A percentile compares a stretch with the other conserved stretches of the same genome.
These are phyloP conservation scores for Sphagnum magellanicum DNA, from an alignment of 228 moss, liverwort and hornwort species.

Conservation along the genomic window DNA sequence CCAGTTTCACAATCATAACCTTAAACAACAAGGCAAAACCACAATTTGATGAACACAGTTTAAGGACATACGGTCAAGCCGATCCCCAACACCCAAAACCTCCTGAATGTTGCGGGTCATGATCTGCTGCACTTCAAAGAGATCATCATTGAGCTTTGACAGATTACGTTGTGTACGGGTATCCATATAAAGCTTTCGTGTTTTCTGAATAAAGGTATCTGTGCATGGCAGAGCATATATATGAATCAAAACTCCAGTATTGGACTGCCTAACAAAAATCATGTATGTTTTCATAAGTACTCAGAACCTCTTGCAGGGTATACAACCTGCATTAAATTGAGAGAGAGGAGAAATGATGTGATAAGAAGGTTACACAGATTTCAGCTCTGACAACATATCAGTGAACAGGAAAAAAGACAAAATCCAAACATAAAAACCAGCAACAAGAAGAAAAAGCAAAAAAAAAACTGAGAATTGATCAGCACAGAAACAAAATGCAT, in stretches of 20 bases:
- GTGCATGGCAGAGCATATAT: slow-evolving; percentile 7
- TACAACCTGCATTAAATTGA: not conserved
- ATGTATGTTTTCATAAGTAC: not conserved
- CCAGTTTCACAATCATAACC: not conserved
- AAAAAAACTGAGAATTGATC: not conserved
- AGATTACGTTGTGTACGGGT: slow-evolving; percentile 96
- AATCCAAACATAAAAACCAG: not conserved
- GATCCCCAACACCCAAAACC: slow-evolving; percentile 93
- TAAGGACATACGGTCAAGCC: slow-evolving; percentile 74
- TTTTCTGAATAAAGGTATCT: slow-evolving; percentile 99
- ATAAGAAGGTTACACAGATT: not conserved
- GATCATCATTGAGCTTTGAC: slow-evolving; percentile 94
- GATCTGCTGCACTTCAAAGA: slow-evolving; percentile 93
- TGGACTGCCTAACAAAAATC: not conserved
- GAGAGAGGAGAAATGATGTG: not conserved
- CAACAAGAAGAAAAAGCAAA: not conserved
- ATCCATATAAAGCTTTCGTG: slow-evolving; percentile 95
- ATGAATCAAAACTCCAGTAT: not conserved
- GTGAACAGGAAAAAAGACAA: not conserved
- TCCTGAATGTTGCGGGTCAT: slow-evolving; percentile 99
- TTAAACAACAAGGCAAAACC: not conserved
- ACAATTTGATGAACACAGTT: not conserved
- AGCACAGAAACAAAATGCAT: not conserved
- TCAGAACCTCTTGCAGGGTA: not conserved
- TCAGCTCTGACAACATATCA: no score